Conservation (phyloP, 176 grass and related monocot genomes). For the Rhipidocladum racemiflorum region DNA sequence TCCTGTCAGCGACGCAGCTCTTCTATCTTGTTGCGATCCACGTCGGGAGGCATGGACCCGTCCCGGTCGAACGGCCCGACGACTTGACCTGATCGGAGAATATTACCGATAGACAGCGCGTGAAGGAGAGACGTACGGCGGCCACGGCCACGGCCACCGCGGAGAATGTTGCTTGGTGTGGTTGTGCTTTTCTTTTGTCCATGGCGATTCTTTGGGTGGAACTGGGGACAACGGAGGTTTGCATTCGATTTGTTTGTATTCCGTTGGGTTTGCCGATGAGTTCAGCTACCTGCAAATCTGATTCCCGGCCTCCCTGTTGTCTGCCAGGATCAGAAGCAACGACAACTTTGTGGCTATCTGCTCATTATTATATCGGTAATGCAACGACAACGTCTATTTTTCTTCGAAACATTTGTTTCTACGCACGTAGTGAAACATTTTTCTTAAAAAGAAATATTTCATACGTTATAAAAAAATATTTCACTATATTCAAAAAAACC, state of each 20-base stretch:
- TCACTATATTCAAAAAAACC: too few species aligned
- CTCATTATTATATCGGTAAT: too few species aligned
- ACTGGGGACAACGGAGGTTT: not conserved
- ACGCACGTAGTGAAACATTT: too few species aligned
- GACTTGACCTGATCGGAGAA: not conserved
- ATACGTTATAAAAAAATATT: too few species aligned
- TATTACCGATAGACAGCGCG: not conserved
- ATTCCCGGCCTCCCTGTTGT: not conserved
- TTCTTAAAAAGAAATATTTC: too few species aligned
- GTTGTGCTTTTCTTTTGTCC: not conserved
- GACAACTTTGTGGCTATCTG: not conserved
- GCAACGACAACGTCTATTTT: too few species aligned
- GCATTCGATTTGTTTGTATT: not conserved
- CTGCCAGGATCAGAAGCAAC: not conserved
- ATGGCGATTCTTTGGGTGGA: slow-evolving; percentile 7
- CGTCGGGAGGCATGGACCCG: slow-evolving; percentile 18
- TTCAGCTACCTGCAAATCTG: not conserved
- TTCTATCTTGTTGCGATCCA: slow-evolving; percentile 69
- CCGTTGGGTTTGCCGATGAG: not conserved
- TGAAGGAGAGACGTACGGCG: too few species aligned
- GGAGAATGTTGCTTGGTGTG: not conserved
- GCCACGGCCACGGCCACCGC: too few species aligned
- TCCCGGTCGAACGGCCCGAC: slow-evolving; percentile 16
- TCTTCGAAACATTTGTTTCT: too few species aligned
- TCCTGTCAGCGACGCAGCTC: slow-evolving; percentile 71